Percentiles rank a stretch among this genome's conserved stretches.
Conservation (phyloP, 1,284 basidiomycete genomes). For the Leccinum pachyderme region DNA sequence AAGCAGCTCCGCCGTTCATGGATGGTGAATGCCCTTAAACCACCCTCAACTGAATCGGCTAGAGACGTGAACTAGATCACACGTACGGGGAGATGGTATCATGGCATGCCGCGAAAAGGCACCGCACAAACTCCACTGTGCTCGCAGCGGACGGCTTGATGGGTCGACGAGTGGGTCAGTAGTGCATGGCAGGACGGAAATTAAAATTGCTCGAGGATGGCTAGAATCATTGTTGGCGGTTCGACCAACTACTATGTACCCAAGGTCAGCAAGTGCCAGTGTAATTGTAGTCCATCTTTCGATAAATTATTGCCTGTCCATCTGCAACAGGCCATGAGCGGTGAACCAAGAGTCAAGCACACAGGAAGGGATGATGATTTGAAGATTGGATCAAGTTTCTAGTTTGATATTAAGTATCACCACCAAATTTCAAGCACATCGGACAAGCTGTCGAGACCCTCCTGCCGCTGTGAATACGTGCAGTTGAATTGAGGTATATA, state of each 20-base stretch:
- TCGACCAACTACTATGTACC: background rate
- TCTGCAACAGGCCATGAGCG: background rate
- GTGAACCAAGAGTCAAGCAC: too few relatives aligned
- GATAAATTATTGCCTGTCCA: background rate
- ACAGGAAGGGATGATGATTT: too few relatives aligned
- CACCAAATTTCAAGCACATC: background rate
- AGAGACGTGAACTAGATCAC: background rate
- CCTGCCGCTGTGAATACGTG: too few relatives aligned
- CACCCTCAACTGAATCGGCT: background rate
- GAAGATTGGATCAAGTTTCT: too few relatives aligned
- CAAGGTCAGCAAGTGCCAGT: background rate
- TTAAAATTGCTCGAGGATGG: slow-evolving; percentile 1
- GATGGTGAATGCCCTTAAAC: background rate
- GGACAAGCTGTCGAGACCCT: background rate
- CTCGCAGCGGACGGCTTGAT: background rate
- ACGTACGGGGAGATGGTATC: background rate
- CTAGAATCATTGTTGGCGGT: background rate
- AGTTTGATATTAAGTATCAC: background rate
- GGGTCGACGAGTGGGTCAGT: background rate
- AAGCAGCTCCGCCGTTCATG: background rate
- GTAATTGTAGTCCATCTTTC: background rate
- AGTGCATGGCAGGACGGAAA: background rate
- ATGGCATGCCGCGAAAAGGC: background rate
- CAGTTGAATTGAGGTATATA: background rate
- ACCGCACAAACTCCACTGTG: slow-evolving; percentile 9